Evolutionary conservation across 1,139 yeast genomes (phyloP).

Genomic region (Tardiomyces digboiensis): DNA sequence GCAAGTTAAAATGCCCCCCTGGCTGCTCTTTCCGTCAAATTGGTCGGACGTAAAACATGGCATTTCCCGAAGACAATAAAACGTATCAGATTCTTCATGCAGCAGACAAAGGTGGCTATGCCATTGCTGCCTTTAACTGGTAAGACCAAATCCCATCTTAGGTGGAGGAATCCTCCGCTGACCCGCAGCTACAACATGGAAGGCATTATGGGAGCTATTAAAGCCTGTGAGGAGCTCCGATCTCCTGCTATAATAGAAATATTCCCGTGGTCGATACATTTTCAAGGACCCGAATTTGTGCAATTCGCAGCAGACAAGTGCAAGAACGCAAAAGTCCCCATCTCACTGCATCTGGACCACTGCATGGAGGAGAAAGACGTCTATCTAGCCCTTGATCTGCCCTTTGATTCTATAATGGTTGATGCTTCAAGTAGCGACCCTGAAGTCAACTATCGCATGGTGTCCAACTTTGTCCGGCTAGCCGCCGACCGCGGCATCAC

Average conservation of each 20-base stretch:
- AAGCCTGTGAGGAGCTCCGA: constrained; percentile 18
- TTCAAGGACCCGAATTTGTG: constrained; percentile 17
- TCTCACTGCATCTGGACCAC: constrained; percentile 21
- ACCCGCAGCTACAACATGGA: constrained; percentile 16
- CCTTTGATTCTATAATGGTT: constrained; percentile 22
- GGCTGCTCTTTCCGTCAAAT: too few species aligned
- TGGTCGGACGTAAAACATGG: too few species aligned
- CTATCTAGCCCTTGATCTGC: constrained; percentile 15
- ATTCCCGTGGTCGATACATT: constrained; percentile 22
- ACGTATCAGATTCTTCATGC: constrained; percentile 16
- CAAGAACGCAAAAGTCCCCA: constrained; percentile 18
- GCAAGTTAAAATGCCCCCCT: too few species aligned
- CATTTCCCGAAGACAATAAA: constrained; percentile 11
- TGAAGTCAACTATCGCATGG: constrained; percentile 16
- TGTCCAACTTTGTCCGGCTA: constrained; percentile 13
- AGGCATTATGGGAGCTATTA: constrained; percentile 17
- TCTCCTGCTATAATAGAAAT: constrained; percentile 22
- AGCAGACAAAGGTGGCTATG: constrained; percentile 17
- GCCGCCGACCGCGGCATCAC: constrained; percentile 18
- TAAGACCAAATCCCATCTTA: constrained; percentile 1
- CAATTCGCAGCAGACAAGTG: constrained; percentile 16
- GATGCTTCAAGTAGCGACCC: constrained; percentile 21
- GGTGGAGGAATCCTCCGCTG: not conserved
- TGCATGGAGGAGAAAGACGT: constrained; percentile 17
- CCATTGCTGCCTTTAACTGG: constrained; percentile 19